Conservation (phyloP, 805 yeast species). For the Limtongia smithiae region DNA sequence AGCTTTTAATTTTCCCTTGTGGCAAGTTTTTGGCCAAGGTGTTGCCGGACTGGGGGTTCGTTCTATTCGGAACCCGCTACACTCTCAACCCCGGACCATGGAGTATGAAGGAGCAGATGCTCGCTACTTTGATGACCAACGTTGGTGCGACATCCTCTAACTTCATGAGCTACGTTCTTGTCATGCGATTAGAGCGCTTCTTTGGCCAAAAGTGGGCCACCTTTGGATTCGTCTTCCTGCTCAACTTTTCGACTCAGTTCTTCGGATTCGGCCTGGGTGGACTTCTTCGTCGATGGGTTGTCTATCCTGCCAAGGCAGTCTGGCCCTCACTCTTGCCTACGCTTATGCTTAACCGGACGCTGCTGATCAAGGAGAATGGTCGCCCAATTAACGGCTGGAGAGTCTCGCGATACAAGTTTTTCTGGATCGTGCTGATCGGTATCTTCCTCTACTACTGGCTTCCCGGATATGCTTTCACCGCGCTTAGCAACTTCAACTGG, state of each 20-base stretch:
- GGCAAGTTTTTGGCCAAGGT: slow-evolving; percentile 41
- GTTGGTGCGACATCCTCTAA: slow-evolving; percentile 8
- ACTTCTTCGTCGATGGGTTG: slow-evolving; percentile 52
- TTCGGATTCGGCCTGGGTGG: slow-evolving; percentile 68
- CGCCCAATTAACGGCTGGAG: slow-evolving; percentile 57
- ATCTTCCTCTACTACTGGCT: slow-evolving; percentile 42
- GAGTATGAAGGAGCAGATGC: slow-evolving; percentile 58
- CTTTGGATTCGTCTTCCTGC: slow-evolving; percentile 53
- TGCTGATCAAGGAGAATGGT: slow-evolving; percentile 15
- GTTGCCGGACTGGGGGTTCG: slow-evolving; percentile 14
- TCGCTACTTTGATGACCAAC: slow-evolving; percentile 44
- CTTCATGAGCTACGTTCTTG: slow-evolving; percentile 5
- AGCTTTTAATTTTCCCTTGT: slow-evolving; percentile 60
- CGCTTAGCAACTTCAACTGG: slow-evolving; percentile 55
- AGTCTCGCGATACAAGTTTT: slow-evolving; percentile 50
- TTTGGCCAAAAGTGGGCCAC: slow-evolving; percentile 33
- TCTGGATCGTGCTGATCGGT: slow-evolving; percentile 41
- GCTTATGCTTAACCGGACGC: slow-evolving; percentile 46
- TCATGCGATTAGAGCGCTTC: slow-evolving; percentile 39
- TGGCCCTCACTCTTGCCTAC: slow-evolving; percentile 70
- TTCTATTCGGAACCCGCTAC: slow-evolving; percentile 37
- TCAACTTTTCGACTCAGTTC: slow-evolving; percentile 55
- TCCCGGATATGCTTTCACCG: slow-evolving; percentile 58
- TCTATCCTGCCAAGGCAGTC: slow-evolving; percentile 58
- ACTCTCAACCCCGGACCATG: slow-evolving; percentile 59